phyloP scores from a whole-genome alignment of 2,329 filamentous ascomycete species.

The Xylaria sp. region DNA sequence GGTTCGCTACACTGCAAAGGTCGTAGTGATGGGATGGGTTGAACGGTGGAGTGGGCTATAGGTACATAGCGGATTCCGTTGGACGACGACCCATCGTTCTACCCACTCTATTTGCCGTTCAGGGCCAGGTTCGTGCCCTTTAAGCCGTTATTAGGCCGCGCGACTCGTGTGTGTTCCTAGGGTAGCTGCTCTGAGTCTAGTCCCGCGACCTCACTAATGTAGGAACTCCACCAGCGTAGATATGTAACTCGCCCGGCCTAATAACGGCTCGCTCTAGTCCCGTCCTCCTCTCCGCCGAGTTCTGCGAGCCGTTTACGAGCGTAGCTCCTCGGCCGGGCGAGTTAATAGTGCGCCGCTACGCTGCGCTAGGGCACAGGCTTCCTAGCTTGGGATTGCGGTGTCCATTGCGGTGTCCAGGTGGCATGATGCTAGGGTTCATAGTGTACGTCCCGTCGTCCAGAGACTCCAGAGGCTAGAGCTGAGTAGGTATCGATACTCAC shows the following conservation, averaged over 20 bases:
- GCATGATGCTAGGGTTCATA: neutral
- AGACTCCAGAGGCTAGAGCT: neutral
- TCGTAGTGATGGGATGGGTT: too few relatives aligned
- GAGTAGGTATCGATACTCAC: too few relatives aligned
- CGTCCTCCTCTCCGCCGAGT: neutral
- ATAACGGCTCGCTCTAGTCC: neutral
- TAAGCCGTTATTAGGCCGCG: neutral
- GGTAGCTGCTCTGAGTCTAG: neutral
- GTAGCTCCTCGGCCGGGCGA: too few relatives aligned
- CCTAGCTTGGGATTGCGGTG: neutral
- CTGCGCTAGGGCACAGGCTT: neutral
- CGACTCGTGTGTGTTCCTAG: neutral
- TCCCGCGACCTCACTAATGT: neutral
- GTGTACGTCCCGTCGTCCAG: neutral
- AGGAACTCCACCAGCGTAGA: neutral
- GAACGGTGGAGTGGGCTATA: too few relatives aligned
- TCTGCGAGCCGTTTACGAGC: neutral
- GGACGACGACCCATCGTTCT: too few relatives aligned
- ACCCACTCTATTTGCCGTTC: neutral
- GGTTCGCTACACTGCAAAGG: too few relatives aligned
- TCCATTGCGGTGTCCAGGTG: neutral
- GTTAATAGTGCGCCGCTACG: neutral
- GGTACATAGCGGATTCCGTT: too few relatives aligned
- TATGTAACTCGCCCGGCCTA: neutral
- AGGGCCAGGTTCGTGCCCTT: neutral